Conservation (phyloP, 805 yeast genomes). For the Metschnikowia similis region DNA sequence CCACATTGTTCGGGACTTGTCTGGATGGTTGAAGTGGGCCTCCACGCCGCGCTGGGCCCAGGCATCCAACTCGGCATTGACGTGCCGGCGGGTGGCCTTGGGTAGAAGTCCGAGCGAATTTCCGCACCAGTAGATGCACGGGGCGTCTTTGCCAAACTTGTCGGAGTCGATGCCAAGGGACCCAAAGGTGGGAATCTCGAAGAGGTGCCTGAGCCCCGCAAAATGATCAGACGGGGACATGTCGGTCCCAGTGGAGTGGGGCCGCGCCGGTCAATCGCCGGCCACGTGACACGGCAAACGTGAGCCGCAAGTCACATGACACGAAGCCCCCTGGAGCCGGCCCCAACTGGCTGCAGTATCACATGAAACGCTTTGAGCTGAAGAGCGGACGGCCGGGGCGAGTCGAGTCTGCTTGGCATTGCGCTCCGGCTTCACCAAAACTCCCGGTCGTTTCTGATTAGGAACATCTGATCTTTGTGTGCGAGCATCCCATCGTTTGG, state of each 20-base stretch:
- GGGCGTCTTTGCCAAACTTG: constrained; percentile 11
- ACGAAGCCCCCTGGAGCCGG: too few relatives aligned
- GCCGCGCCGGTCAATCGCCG: too few relatives aligned
- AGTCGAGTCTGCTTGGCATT: too few relatives aligned
- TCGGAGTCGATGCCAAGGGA: constrained; percentile 48
- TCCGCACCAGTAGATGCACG: constrained; percentile 72
- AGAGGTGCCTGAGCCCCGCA: constrained; percentile 39
- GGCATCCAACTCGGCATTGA: constrained; percentile 67
- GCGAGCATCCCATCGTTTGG: too few relatives aligned
- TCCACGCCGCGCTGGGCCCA: constrained; percentile 83
- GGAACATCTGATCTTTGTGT: too few relatives aligned
- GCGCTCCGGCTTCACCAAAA: too few relatives aligned
- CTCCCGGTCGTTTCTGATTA: too few relatives aligned
- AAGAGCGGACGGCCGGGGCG: too few relatives aligned
- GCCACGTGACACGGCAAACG: too few relatives aligned
- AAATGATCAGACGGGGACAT: constrained; percentile 20
- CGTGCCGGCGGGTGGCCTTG: constrained; percentile 47
- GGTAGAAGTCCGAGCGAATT: constrained; percentile 96
- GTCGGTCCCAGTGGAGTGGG: neutral
- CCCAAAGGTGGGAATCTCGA: constrained; percentile 62
- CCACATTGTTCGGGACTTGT: constrained; percentile 61
- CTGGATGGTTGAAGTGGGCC: constrained; percentile 73
- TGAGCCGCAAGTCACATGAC: too few relatives aligned
- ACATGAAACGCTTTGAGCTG: too few relatives aligned
- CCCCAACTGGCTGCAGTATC: too few relatives aligned